These are phyloP conservation scores for Dioszegia hungarica DNA, from an alignment of 768 basidiomycete genomes.

Conservation along the genomic window DNA sequence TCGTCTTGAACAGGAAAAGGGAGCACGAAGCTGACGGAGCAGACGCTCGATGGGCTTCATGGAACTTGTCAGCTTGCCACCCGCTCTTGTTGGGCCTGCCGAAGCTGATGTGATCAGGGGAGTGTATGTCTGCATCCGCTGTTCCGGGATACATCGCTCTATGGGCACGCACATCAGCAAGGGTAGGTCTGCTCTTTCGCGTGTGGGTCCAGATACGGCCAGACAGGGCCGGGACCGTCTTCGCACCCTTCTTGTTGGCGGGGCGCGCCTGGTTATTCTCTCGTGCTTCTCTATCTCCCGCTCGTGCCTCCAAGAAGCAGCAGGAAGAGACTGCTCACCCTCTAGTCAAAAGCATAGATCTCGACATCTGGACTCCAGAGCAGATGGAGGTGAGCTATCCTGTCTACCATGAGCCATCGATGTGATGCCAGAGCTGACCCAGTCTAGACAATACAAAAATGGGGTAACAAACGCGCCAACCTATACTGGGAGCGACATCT, in stretches of 20 bases:
- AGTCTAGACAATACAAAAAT: slow-evolving; percentile 63
- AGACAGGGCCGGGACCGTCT: too few species aligned
- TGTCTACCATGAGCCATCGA: too few species aligned
- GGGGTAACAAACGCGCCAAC: slow-evolving; percentile 92
- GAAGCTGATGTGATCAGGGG: slow-evolving; percentile 56
- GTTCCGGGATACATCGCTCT: slow-evolving; percentile 92
- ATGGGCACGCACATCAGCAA: slow-evolving; percentile 98
- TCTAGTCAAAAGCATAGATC: slow-evolving; percentile 86
- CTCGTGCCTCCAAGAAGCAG: too few species aligned
- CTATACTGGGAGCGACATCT: slow-evolving; percentile 96
- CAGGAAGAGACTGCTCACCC: slow-evolving; percentile 1
- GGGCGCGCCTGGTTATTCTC: too few species aligned
- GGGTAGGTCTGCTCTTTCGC: slow-evolving; percentile 25
- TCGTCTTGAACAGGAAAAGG: neutral
- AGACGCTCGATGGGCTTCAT: slow-evolving; percentile 98
- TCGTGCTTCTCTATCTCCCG: too few species aligned
- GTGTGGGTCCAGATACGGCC: too few species aligned
- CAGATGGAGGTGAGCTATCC: slow-evolving; percentile 74
- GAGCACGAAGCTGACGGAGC: slow-evolving; percentile 5
- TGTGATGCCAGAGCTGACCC: neutral
- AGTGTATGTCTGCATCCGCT: slow-evolving; percentile 91
- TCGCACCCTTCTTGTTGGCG: too few species aligned
- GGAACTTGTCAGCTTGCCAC: slow-evolving; percentile 70
- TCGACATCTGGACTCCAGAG: slow-evolving; percentile 95
- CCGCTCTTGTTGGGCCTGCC: neutral